Evolutionary conservation across 2,329 filamentous ascomycete genomes (phyloP).

Genomic region (Colletotrichum tabaci): DNA sequence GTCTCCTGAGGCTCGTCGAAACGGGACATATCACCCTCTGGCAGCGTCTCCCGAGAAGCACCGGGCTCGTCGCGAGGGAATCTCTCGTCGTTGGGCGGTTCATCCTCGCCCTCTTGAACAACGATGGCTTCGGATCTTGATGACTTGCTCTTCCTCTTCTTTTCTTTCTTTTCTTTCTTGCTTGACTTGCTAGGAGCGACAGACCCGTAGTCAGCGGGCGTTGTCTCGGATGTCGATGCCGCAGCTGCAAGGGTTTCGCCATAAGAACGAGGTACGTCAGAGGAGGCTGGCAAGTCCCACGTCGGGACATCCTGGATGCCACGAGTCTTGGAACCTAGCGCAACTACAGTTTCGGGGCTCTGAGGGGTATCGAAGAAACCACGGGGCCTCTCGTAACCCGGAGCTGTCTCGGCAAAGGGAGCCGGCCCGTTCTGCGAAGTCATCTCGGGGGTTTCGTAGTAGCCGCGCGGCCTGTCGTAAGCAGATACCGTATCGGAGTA

Average conservation of each 20-base stretch:
- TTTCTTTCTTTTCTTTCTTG: constrained; percentile 52
- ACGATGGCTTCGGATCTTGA: constrained; percentile 48
- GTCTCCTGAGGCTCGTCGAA: constrained; percentile 43
- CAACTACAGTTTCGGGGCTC: constrained; percentile 37
- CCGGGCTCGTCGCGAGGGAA: constrained; percentile 5
- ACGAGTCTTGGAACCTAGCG: constrained; percentile 22
- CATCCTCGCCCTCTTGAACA: constrained; percentile 46
- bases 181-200: constrained; percentile 46
- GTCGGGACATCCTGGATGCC: constrained; percentile 15
- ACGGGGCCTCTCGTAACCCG: constrained; percentile 16
- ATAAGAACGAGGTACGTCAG: background rate
- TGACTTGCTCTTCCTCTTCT: constrained; percentile 59
- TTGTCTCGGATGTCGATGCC: constrained; percentile 9
- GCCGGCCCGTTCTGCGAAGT: background rate
- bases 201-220: constrained; percentile 43
- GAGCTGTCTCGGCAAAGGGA: background rate
- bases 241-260: constrained; percentile 3
- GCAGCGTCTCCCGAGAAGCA: constrained; percentile 2
- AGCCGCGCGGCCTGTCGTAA: constrained; percentile 20
- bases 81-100: constrained; percentile 25
- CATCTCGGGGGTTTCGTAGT: background rate
- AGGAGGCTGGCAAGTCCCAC: constrained; percentile 23
- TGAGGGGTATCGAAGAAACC: constrained; percentile 9
- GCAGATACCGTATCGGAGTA: background rate
- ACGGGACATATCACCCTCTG: constrained; percentile 31